Conservation (phyloP, 176 grass and related monocot species). For the Rhynchospora breviuscula region DNA sequence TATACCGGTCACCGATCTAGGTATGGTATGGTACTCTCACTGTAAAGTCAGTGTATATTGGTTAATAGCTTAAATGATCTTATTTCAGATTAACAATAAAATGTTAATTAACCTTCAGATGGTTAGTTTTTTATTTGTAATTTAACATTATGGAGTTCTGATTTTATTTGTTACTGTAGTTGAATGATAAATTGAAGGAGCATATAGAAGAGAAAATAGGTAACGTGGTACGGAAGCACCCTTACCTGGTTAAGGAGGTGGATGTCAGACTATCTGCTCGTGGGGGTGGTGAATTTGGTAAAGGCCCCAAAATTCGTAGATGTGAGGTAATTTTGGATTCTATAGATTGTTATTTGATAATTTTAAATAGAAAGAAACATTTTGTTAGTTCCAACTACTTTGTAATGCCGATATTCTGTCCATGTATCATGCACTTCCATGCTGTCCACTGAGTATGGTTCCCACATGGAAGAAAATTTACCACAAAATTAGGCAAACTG, state of each 20-base stretch:
- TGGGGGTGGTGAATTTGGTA: slow-evolving; percentile 55
- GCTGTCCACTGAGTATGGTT: neutral
- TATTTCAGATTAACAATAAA: neutral
- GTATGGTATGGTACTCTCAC: neutral
- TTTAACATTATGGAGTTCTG: neutral
- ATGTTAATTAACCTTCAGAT: neutral
- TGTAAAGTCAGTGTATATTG: neutral
- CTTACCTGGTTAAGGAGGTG: slow-evolving; percentile 68
- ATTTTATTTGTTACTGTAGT: slow-evolving; percentile 17
- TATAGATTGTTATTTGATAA: neutral
- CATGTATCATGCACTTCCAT: neutral
- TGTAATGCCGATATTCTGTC: neutral
- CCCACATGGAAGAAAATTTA: neutral
- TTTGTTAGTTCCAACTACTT: neutral
- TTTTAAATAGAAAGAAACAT: neutral
- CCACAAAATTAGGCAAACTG: neutral
- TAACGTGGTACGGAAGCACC: slow-evolving; percentile 58
- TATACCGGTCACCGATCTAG: neutral
- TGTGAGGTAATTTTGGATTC: slow-evolving; percentile 44
- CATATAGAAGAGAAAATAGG: slow-evolving; percentile 93
- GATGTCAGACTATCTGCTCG: slow-evolving; percentile 75
- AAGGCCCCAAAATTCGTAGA: slow-evolving; percentile 52
- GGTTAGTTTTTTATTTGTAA: neutral
- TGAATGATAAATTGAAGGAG: slow-evolving; percentile 74
- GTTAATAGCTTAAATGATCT: neutral